Percentiles rank a stretch among this genome's conserved stretches.
Evolutionary conservation across 306 rosid genomes (phyloP).

Genomic region (Citrullus colocynthis): DNA sequence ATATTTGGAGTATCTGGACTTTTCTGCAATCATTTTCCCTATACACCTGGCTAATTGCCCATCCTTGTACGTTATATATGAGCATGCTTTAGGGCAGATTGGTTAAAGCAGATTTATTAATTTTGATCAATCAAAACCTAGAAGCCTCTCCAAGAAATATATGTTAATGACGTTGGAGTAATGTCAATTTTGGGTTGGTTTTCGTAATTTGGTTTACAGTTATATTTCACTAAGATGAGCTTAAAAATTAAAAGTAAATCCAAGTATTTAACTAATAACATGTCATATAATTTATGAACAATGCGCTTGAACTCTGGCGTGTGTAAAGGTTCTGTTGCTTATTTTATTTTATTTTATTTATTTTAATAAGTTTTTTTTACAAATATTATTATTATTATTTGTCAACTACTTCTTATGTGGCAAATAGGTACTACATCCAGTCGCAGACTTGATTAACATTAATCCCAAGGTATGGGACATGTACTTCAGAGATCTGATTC

Average conservation of each 20-base stretch:
- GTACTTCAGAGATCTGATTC: slow-evolving; percentile 72
- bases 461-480: slow-evolving; percentile 65
- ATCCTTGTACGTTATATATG: background rate
- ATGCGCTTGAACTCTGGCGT: background rate
- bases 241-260: background rate
- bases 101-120: too few species aligned
- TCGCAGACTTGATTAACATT: slow-evolving; percentile 60
- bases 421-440: slow-evolving; percentile 72
- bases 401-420: background rate
- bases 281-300: background rate
- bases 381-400: background rate
- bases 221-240: background rate
- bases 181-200: background rate
- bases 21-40: background rate
- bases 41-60: background rate
- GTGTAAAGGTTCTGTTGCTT: background rate
- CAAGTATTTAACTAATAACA: too few species aligned
- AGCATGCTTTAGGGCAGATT: background rate
- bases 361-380: too few species aligned
- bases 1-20: background rate
- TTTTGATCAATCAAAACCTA: background rate
- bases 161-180: background rate
- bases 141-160: background rate
- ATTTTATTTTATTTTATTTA: background rate
- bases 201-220: background rate